These are phyloP conservation scores for Xylaria nigripes DNA, from an alignment of 495 filamentous ascomycete genomes.

Conservation along the genomic window DNA sequence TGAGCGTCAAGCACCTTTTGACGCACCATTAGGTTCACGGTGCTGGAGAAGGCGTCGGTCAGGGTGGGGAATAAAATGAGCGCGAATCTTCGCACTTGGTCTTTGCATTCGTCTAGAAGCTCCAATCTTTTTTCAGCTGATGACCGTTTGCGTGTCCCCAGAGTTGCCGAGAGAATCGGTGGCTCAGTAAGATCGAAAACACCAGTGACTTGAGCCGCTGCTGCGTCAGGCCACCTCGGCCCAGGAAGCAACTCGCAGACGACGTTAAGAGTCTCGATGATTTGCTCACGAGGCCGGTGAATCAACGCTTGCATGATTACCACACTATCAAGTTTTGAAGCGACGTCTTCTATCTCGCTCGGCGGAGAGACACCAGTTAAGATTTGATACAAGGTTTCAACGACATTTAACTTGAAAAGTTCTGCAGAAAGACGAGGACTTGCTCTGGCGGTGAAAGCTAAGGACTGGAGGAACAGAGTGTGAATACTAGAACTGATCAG, in stretches of 20 bases:
- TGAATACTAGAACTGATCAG: constrained; percentile 92
- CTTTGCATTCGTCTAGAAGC: constrained; percentile 68
- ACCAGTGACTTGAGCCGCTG: constrained; percentile 12
- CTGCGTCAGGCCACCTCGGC: constrained; percentile 46
- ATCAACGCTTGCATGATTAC: constrained; percentile 98
- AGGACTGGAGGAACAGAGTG: constrained; percentile 87
- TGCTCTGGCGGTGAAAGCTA: constrained; percentile 79
- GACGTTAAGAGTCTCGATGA: constrained; percentile 95
- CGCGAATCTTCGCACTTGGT: constrained; percentile 83
- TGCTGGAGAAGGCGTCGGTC: constrained; percentile 96
- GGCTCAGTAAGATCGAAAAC: constrained; percentile 26
- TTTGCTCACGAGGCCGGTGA: constrained; percentile 90
- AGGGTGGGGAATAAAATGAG: constrained; percentile 93
- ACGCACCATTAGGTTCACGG: constrained; percentile 94
- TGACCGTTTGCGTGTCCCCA: constrained; percentile 46
- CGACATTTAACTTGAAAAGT: constrained; percentile 91
- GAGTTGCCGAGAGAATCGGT: constrained; percentile 26
- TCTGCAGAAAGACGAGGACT: constrained; percentile 83
- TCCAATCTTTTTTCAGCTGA: constrained; percentile 70
- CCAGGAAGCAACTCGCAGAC: constrained; percentile 90
- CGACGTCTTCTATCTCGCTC: constrained; percentile 65
- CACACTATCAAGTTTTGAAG: constrained; percentile 90
- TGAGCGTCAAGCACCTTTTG: constrained; percentile 94
- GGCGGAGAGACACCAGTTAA: constrained; percentile 93
- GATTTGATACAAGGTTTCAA: constrained; percentile 97